phyloP scores from a whole-genome alignment of 2,329 filamentous ascomycete species.

The Phialemoniopsis sp. region DNA sequence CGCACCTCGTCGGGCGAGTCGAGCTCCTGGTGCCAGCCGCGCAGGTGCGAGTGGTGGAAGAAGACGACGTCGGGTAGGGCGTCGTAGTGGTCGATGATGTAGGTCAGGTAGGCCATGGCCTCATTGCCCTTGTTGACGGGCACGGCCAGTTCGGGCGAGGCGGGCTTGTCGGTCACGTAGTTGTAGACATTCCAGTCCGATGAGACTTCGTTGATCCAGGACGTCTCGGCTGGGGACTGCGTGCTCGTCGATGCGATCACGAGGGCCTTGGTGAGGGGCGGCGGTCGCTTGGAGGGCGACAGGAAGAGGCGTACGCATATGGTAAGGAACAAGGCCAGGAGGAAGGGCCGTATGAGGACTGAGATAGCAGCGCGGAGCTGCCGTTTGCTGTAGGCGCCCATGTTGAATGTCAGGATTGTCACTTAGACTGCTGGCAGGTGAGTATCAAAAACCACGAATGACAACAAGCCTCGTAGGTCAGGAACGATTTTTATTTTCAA shows the following conservation, averaged over 20 bases:
- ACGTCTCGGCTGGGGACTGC: conserved; percentile 1
- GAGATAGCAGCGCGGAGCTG: conserved; percentile 9
- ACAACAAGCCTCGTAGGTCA: conserved; percentile 1
- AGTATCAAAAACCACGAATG: not conserved
- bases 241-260: conserved; percentile 11
- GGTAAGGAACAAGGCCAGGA: conserved; percentile 9
- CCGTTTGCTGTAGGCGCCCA: conserved; percentile 7
- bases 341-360: conserved; percentile 10
- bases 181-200: conserved; percentile 13
- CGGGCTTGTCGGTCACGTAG: conserved; percentile 16
- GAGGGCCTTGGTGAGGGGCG: conserved; percentile 8
- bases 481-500: not conserved
- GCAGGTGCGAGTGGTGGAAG: conserved; percentile 53
- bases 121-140: conserved; percentile 43
- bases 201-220: conserved; percentile 11
- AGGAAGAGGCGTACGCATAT: conserved; percentile 8
- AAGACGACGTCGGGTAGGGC: conserved; percentile 52
- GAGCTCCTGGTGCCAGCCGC: conserved; percentile 56
- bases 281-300: not conserved
- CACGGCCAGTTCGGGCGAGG: conserved; percentile 11
- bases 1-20: conserved; percentile 41
- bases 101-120: conserved; percentile 58
- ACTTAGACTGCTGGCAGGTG: no score
- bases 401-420: no score
- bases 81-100: conserved; percentile 59